Evolutionary conservation across 2,329 filamentous ascomycete genomes (phyloP).

Genomic region (Pyricularia pennisetigena): DNA sequence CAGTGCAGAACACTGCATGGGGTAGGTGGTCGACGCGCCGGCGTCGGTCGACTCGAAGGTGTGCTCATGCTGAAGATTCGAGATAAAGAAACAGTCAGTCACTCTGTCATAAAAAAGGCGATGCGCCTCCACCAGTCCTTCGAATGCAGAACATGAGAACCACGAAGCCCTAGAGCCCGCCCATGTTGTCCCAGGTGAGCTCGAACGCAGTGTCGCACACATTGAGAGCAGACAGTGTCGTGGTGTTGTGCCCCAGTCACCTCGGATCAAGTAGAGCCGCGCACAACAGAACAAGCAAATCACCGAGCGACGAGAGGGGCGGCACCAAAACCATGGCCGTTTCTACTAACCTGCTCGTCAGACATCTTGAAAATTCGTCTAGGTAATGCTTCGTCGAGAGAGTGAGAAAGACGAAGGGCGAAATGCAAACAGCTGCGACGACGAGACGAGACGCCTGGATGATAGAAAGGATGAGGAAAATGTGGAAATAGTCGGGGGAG

Average conservation of each 20-base stretch:
- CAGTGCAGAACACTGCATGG: constrained; percentile 99
- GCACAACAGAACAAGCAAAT: not conserved
- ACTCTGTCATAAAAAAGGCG: not conserved
- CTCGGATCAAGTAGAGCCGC: not conserved
- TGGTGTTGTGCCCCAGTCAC: not conserved
- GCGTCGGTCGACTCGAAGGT: constrained; percentile 90
- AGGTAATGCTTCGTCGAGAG: constrained; percentile 2
- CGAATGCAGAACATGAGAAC: not conserved
- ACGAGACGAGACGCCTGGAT: constrained; percentile 1
- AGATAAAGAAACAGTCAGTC: not conserved
- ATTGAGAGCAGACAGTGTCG: not conserved
- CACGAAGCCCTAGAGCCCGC: not conserved
- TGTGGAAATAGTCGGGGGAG: not conserved
- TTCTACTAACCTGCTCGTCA: constrained; percentile 5
- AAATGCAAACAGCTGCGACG: constrained; percentile 1
- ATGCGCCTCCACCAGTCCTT: not conserved
- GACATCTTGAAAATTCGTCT: constrained; percentile 4
- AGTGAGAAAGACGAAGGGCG: constrained; percentile 1
- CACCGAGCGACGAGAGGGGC: not conserved
- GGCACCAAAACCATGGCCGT: not conserved
- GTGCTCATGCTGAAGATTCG: constrained; percentile 46
- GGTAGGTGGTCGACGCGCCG: constrained; percentile 87
- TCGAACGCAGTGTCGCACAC: not conserved
- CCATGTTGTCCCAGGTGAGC: not conserved
- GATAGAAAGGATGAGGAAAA: not conserved